Percentiles rank a stretch among this genome's conserved stretches.
These are phyloP conservation scores for Neopestalotiopsis sp. DNA, from an alignment of 2,329 filamentous ascomycete genomes.

Conservation along the genomic window DNA sequence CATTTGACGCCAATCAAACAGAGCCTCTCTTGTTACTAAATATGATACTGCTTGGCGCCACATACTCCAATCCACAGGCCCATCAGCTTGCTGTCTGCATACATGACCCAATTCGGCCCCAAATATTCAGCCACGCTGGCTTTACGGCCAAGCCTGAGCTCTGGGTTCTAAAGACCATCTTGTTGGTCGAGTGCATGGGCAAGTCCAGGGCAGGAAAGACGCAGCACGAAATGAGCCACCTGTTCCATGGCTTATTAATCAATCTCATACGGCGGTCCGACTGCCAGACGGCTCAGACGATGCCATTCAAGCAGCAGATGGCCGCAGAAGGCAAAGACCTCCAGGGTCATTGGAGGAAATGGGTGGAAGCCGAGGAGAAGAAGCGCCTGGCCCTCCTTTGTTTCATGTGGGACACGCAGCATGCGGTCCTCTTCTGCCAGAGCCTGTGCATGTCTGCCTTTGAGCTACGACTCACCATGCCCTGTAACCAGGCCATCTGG, in stretches of 20 bases:
- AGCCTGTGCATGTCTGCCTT: slow-evolving; percentile 71
- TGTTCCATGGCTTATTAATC: slow-evolving; percentile 50
- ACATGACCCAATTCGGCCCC: slow-evolving; percentile 63
- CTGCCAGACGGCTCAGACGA: slow-evolving; percentile 40
- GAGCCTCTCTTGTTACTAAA: slow-evolving; percentile 60
- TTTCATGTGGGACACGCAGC: slow-evolving; percentile 72
- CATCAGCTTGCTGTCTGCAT: slow-evolving; percentile 67
- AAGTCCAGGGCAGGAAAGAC: slow-evolving; percentile 67
- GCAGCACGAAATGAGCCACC: slow-evolving; percentile 67
- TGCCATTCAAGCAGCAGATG: slow-evolving; percentile 24
- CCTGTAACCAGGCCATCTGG: slow-evolving; percentile 61
- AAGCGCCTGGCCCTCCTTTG: slow-evolving; percentile 65
- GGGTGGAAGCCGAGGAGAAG: slow-evolving; percentile 61
- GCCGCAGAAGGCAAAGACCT: slow-evolving; percentile 44
- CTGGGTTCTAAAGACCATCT: slow-evolving; percentile 66
- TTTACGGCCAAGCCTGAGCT: slow-evolving; percentile 65
- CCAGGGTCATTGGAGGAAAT: slow-evolving; percentile 55
- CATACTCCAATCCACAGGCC: slow-evolving; percentile 62
- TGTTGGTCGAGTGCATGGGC: slow-evolving; percentile 69
- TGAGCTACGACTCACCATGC: slow-evolving; percentile 62
- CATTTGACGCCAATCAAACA: slow-evolving; percentile 55
- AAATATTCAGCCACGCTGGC: slow-evolving; percentile 62
- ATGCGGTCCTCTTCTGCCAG: slow-evolving; percentile 69
- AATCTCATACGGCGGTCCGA: slow-evolving; percentile 44
- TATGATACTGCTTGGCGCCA: slow-evolving; percentile 65